A percentile compares a stretch with the other conserved stretches of the same genome.
phyloP scores from a whole-genome alignment of 1,139 yeast genomes.

The Kodamaea alishanica region DNA sequence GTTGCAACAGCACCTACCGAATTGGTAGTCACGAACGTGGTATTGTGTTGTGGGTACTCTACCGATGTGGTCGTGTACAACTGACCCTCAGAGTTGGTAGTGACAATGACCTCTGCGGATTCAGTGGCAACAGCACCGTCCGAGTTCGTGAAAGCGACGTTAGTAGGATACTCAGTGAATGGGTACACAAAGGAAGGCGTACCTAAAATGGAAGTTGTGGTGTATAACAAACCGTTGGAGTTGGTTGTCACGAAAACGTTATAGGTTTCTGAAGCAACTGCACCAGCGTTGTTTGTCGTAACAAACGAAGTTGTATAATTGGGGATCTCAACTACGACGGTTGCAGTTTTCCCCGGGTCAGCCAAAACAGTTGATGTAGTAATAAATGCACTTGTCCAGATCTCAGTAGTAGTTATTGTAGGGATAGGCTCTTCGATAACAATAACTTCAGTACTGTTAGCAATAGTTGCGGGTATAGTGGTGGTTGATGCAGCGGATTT shows the following conservation, averaged over 20 bases:
- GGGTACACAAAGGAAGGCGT: background rate
- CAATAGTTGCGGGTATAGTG: slow-evolving; percentile 6
- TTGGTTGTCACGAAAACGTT: slow-evolving; percentile 7
- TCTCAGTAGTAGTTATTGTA: slow-evolving; percentile 8
- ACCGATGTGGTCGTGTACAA: slow-evolving; percentile 13
- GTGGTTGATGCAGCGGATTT: slow-evolving; percentile 9
- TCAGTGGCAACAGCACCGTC: no score
- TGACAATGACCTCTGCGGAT: slow-evolving; percentile 13
- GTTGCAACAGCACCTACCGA: no score
- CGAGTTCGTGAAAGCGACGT: no score
- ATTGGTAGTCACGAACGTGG: slow-evolving; percentile 14
- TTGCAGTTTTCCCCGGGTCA: slow-evolving; percentile 8
- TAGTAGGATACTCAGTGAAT: slow-evolving; percentile 5
- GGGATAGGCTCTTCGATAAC: slow-evolving; percentile 16
- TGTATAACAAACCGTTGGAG: slow-evolving; percentile 10
- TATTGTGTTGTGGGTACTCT: slow-evolving; percentile 17
- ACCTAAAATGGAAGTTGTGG: slow-evolving; percentile 4
- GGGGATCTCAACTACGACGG: slow-evolving; percentile 20
- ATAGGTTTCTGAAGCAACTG: slow-evolving; percentile 1
- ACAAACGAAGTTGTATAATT: slow-evolving; percentile 9
- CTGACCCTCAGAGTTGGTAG: slow-evolving; percentile 12
- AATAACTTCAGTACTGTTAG: slow-evolving; percentile 14
- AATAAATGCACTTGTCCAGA: no score
- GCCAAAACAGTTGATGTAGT: slow-evolving; percentile 8
- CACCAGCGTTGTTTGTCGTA: slow-evolving; percentile 6